These are phyloP conservation scores for Scleromitrula shiraiana DNA, from an alignment of 2,329 filamentous ascomycete species.

Conservation along the genomic window DNA sequence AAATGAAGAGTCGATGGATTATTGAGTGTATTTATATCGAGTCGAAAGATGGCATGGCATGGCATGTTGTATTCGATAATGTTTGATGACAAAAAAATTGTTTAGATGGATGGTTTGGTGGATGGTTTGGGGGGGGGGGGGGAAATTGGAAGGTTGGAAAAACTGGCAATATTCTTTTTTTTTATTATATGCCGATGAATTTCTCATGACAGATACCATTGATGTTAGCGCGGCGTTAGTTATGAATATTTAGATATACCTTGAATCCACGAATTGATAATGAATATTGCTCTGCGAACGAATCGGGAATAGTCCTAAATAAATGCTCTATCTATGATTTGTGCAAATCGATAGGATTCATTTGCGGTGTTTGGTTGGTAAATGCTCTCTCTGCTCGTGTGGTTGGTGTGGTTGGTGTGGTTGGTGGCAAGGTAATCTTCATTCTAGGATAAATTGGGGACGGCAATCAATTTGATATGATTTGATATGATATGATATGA, in stretches of 20 bases:
- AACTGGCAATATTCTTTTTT: too few relatives aligned
- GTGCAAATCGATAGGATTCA: too few relatives aligned
- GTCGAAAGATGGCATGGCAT: constrained; percentile 3
- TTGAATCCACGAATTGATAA: constrained; percentile 22
- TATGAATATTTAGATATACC: constrained; percentile 20
- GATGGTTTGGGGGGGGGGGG: too few relatives aligned
- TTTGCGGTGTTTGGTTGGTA: too few relatives aligned
- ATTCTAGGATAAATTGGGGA: too few relatives aligned
- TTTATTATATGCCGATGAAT: constrained; percentile 26
- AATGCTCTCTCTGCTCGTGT: too few relatives aligned
- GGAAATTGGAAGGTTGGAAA: constrained; percentile 12
- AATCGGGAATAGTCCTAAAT: too few relatives aligned
- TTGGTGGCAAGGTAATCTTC: too few relatives aligned
- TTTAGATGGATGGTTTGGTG: neutral
- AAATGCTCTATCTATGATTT: too few relatives aligned
- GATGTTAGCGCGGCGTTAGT: constrained; percentile 27
- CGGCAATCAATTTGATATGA: too few relatives aligned
- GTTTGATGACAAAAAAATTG: neutral
- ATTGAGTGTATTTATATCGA: neutral
- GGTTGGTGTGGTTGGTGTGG: too few relatives aligned
- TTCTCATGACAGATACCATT: constrained; percentile 27
- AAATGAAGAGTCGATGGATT: constrained; percentile 14
- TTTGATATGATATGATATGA: too few relatives aligned
- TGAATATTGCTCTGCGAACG: neutral
- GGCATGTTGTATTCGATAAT: constrained; percentile 6